Base-by-base conservation (phyloP, 139 green algal genomes). In the Eudorina sp. region DNA sequence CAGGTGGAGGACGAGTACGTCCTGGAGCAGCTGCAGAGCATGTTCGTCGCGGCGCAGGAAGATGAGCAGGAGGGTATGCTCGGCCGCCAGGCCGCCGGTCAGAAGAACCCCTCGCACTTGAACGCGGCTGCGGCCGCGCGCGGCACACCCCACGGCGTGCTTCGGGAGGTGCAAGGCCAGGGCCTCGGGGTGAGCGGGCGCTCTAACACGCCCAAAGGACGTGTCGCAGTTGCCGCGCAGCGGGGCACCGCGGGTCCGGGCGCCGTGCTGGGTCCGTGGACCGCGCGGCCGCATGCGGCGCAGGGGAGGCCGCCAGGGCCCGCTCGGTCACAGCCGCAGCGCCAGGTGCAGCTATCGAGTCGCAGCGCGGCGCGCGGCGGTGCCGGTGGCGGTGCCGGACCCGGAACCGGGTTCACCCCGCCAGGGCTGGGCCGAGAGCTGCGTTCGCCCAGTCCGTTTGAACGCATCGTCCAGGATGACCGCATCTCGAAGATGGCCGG, bases 381-480 rank as follows among this genome's bases (percentile, higher is more conserved):
- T 66, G 73, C 27, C 34, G 19, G 27, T 55, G 73, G n/a, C 8
- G 34, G 48, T 68, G 75, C n/a, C n/a, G n/a, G n/a, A n/a, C n/a
- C n/a, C n/a, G n/a, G n/a, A n/a, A n/a, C n/a, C n/a, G n/a, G n/a
- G n/a, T n/a, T n/a, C n/a, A n/a, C n/a, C 45, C 73, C 45, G 13
- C 27, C 55, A 2, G 79, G 43, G 0, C 6, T 69, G 45, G 45
- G 27, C 0, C 40, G 41, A 13, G 36, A 75, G 64, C 46, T 87
- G 36, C 81, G 81, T 3, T 87, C 81, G 31, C 81, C 81, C 45
- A 79, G 62, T 64, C 81, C 81, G 34, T 78, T 87, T 48, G 81
- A 87, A 31, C 81, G 81, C 36, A 41, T 51, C 46, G 16, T 87
- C 3, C 38, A 68, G 7, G 31, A 51, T 5, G 81, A 87, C 41